Conservation (phyloP, 2,329 filamentous ascomycete species). For the Curvularia sp. region DNA sequence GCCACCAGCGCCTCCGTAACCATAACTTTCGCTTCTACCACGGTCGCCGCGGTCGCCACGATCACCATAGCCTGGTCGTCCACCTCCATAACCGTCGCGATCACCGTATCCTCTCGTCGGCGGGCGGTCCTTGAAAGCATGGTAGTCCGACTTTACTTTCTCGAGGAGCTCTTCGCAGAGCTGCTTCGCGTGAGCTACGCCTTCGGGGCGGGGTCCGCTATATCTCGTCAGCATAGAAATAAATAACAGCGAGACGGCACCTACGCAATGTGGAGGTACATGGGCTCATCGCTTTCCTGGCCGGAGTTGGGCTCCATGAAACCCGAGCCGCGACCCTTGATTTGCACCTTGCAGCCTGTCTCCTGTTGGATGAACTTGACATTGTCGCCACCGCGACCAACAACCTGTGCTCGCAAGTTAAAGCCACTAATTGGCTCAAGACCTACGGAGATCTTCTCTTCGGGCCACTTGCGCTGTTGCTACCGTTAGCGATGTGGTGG, state of each 20-base stretch:
- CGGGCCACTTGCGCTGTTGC: conserved; percentile 92
- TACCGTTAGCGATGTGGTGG: conserved; percentile 31
- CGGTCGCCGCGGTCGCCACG: conserved; percentile 51
- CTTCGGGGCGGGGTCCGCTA: conserved; percentile 84
- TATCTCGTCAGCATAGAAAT: conserved; percentile 17
- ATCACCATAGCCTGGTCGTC: conserved; percentile 51
- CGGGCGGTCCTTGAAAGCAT: conserved; percentile 79
- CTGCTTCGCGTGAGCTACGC: conserved; percentile 85
- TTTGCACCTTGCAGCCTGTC: conserved; percentile 94
- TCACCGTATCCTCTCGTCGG: conserved; percentile 57
- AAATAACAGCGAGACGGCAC: conserved; percentile 40
- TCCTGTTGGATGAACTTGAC: conserved; percentile 98
- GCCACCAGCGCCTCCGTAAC: conserved; percentile 46
- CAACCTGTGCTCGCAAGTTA: conserved; percentile 94
- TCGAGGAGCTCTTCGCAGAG: conserved; percentile 86
- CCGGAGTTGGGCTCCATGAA: conserved; percentile 91
- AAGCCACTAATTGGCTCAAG: conserved; percentile 93
- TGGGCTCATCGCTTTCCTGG: conserved; percentile 89
- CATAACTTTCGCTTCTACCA: conserved; percentile 51
- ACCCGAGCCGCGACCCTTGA: conserved; percentile 94
- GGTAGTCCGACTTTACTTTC: conserved; percentile 88
- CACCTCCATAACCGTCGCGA: conserved; percentile 47
- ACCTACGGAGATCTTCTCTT: conserved; percentile 89
- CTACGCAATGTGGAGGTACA: conserved; percentile 96
- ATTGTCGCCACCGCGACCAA: conserved; percentile 91